These are phyloP conservation scores for Nothomitra cinnamomea DNA, from an alignment of 2,329 filamentous ascomycete genomes.

Conservation along the genomic window DNA sequence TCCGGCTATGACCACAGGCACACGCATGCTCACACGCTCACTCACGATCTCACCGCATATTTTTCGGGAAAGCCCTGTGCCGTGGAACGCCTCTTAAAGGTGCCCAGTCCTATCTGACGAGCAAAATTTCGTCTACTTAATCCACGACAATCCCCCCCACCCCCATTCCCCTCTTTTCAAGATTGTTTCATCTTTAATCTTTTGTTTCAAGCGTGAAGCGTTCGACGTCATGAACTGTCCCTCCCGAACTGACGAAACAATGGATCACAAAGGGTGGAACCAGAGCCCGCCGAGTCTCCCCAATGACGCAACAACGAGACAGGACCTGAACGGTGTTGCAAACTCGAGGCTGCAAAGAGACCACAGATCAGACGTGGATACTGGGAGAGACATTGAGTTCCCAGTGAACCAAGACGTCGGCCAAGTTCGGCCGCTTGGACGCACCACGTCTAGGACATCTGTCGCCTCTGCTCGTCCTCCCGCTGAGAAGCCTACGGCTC, in stretches of 20 bases:
- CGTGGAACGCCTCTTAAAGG: no score
- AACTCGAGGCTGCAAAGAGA: constrained; percentile 37
- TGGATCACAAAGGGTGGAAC: constrained; percentile 37
- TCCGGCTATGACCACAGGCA: neutral
- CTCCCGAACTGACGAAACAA: constrained; percentile 39
- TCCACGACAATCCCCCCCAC: no score
- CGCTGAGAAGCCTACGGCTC: neutral
- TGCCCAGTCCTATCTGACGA: no score
- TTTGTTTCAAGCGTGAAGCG: neutral
- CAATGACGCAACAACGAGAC: constrained; percentile 42
- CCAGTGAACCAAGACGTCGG: neutral
- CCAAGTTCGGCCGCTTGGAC: neutral
- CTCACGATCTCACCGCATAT: no score
- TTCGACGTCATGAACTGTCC: constrained; percentile 42
- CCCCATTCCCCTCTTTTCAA: no score
- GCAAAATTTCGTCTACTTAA: no score
- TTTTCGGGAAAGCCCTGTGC: no score
- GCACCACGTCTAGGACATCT: neutral
- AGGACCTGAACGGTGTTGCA: constrained; percentile 42
- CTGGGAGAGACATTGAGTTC: constrained; percentile 8
- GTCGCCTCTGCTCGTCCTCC: neutral
- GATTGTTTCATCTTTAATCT: neutral
- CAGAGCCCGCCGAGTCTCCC: constrained; percentile 41
- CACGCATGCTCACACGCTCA: neutral
- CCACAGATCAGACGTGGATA: constrained; percentile 20